Evolutionary conservation across 805 yeast species (phyloP).

Genomic region (Schwanniomyces sp.): DNA sequence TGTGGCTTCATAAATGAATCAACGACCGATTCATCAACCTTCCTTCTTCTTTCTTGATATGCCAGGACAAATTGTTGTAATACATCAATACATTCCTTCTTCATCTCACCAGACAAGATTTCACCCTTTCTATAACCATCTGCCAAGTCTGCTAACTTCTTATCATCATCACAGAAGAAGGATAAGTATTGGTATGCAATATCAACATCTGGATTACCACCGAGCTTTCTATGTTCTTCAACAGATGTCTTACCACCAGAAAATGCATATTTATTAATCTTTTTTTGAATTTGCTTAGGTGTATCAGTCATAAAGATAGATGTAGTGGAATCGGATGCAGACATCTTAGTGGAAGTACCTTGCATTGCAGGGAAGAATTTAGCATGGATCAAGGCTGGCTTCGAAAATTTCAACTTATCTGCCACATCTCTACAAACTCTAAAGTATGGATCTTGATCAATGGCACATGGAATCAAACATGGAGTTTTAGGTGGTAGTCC

Average conservation of each 20-base stretch:
- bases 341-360: slow-evolving; percentile 96
- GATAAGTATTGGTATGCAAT: slow-evolving; percentile 91
- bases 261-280: slow-evolving; percentile 94
- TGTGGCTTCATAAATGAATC: slow-evolving; percentile 83
- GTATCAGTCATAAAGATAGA: slow-evolving; percentile 97
- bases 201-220: slow-evolving; percentile 95
- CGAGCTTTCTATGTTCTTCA: slow-evolving; percentile 86
- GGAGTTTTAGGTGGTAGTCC: slow-evolving; percentile 89
- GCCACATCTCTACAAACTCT: slow-evolving; percentile 98
- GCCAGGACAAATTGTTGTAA: slow-evolving; percentile 75
- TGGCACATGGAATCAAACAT: slow-evolving; percentile 97
- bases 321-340: slow-evolving; percentile 86
- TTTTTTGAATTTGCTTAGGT: slow-evolving; percentile 86
- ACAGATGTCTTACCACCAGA: slow-evolving; percentile 87
- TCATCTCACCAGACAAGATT: slow-evolving; percentile 89
- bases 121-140: slow-evolving; percentile 76
- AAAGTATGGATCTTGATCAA: slow-evolving; percentile 98
- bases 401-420: slow-evolving; percentile 81
- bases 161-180: slow-evolving; percentile 90
- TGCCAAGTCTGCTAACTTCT: slow-evolving; percentile 59
- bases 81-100: slow-evolving; percentile 77
- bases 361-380: slow-evolving; percentile 97
- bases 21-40: slow-evolving; percentile 60
- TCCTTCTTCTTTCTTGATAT: slow-evolving; percentile 78
- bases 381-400: slow-evolving; percentile 91